Conservation (phyloP, 1,284 basidiomycete genomes). For the Rhizoctonia solani region DNA sequence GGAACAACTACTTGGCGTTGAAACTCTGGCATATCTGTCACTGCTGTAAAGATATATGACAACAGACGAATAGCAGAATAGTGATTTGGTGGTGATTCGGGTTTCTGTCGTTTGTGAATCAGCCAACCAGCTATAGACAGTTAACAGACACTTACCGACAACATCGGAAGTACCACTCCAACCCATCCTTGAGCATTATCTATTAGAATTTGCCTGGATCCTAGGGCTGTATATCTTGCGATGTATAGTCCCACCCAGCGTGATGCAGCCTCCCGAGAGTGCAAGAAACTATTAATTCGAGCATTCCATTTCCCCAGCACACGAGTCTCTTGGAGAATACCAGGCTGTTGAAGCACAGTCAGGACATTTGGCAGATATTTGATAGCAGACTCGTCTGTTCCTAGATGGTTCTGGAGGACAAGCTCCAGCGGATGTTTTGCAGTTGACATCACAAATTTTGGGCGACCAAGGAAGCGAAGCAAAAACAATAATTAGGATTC, state of each 20-base stretch:
- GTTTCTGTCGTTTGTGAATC: too few relatives aligned
- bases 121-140: too few relatives aligned
- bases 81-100: constrained; percentile 60
- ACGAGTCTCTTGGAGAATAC: constrained; percentile 53
- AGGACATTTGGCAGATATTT: constrained; percentile 62
- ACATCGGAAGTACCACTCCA: constrained; percentile 60
- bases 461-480: too few relatives aligned
- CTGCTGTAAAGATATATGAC: constrained; percentile 59
- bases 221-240: constrained; percentile 62
- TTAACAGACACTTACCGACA: constrained; percentile 58
- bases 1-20: constrained; percentile 73
- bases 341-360: constrained; percentile 54
- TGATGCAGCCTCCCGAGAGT: constrained; percentile 69
- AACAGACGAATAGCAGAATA: constrained; percentile 67
- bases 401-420: constrained; percentile 70
- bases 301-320: constrained; percentile 73
- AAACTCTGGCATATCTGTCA: constrained; percentile 67
- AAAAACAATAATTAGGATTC: too few relatives aligned
- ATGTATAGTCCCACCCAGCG: constrained; percentile 77
- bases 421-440: constrained; percentile 58
- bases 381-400: constrained; percentile 63
- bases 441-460: constrained; percentile 19
- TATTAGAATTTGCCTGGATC: constrained; percentile 62
- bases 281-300: constrained; percentile 68
- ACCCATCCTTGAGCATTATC: constrained; percentile 74